Conservation (phyloP, 208 protist genomes). For the Acanthamoeba triangularis region DNA sequence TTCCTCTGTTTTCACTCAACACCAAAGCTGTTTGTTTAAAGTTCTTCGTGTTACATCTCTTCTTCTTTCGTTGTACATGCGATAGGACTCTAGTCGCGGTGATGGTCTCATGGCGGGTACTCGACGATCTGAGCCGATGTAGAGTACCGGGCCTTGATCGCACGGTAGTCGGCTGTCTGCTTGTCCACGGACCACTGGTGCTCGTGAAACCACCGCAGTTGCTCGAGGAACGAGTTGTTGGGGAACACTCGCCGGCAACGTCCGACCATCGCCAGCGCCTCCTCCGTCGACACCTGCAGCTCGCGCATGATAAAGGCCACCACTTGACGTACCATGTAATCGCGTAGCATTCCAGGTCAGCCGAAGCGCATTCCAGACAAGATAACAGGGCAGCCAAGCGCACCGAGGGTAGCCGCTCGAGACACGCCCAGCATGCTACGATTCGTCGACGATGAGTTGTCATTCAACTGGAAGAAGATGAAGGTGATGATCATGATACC, state of each 20-base stretch:
- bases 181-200: neutral
- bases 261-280: neutral
- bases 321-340: neutral
- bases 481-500: neutral
- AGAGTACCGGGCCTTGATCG: neutral
- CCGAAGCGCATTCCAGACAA: neutral
- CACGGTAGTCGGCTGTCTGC: neutral
- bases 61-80: neutral
- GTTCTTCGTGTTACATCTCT: neutral
- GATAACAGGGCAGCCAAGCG: neutral
- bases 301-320: neutral
- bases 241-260: neutral
- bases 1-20: too few species aligned
- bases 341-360: neutral
- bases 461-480: neutral
- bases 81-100: too few species aligned
- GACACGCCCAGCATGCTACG: neutral
- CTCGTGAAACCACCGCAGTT: neutral
- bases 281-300: neutral
- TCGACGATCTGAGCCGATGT: neutral
- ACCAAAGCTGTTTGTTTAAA: too few species aligned
- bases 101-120: neutral
- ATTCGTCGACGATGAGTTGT: neutral
- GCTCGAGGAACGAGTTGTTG: neutral
- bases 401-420: neutral